Evolutionary conservation across 495 filamentous ascomycete species (phyloP).

Genomic region (Aspergillus leporis): DNA sequence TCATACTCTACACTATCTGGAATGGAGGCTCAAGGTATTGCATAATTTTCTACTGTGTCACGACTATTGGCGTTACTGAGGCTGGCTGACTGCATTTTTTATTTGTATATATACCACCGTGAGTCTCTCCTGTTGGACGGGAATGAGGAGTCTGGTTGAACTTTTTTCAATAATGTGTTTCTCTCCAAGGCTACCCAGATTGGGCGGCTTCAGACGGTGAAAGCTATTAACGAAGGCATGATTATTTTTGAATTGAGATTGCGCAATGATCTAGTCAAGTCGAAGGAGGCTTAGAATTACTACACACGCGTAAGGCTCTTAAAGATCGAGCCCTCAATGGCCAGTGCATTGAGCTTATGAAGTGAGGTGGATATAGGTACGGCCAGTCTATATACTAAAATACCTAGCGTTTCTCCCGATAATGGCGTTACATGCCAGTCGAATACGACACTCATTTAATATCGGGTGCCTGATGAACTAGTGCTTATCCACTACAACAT

Average conservation of each 20-base stretch:
- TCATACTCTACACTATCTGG: conserved; percentile 42
- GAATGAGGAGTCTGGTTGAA: conserved; percentile 5
- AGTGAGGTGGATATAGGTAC: too few species aligned
- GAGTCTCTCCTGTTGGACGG: background rate
- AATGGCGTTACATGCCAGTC: too few species aligned
- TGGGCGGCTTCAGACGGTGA: background rate
- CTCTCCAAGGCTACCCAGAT: background rate
- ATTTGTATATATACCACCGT: conserved; percentile 9
- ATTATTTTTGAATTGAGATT: background rate
- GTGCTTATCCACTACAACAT: too few species aligned
- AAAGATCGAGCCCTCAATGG: too few species aligned
- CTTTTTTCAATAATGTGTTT: background rate
- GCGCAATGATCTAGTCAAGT: background rate
- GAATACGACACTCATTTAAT: too few species aligned
- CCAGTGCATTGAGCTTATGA: too few species aligned
- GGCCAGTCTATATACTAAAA: too few species aligned
- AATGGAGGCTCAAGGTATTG: conserved; percentile 42
- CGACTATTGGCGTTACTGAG: background rate
- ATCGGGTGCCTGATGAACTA: too few species aligned
- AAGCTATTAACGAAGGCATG: background rate
- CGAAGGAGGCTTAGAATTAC: too few species aligned
- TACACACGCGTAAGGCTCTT: too few species aligned
- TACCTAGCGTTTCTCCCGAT: too few species aligned
- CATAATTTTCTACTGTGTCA: conserved; percentile 16
- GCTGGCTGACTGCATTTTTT: background rate